Base-by-base conservation (phyloP, 2,329 filamentous ascomycete genomes). In the Trichoderma semiorbis region DNA sequence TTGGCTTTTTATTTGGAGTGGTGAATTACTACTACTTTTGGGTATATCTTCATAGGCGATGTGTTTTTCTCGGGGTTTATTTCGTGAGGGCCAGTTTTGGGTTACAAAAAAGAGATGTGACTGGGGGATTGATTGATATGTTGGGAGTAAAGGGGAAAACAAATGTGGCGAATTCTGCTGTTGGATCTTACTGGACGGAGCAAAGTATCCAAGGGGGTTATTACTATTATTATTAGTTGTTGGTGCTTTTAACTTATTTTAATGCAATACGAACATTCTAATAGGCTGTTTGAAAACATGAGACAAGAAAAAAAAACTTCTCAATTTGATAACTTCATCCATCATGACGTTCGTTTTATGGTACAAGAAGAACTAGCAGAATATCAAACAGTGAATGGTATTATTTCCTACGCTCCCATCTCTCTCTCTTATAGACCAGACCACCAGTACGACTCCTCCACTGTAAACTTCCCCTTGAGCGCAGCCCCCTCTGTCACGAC, bases 381-480 rank as follows among this genome's bases (percentile, higher is more conserved):
- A 24, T 53, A 24, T 53, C 47, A 53, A 53, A 53, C 47, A 53
- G 21, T 21, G 47, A 53, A 53, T 53, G 47, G 47, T 53, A 53
- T 53, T 53, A 53, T 53, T 53, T 12, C 47, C 47, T 5, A n/a
- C 47, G 3, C n/a, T 21, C 14, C 3, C 2, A 39, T 50, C 47
- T 11, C 0, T 24, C 0, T 53, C 43, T 28, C 32, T 50, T 36
- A 73, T 55, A 73, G n/a, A 7, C 72, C 72, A 60, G 63, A 65
- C 91, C 91, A 93, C 85, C 89, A 92, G 73, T 85, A 86, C 3
- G 89, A 90, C 83, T 90, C 87, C 18, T 80, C 80, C 16, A 93
- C 85, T 66, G 81, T 84, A 78, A 93, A 90, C 0, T 80, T 81
- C 0, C 81, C 85, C 75, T 79, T 86, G 16, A 91, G 78, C 10